phyloP scores from a whole-genome alignment of 805 yeast genomes.

The Brettanomyces custersianus region DNA sequence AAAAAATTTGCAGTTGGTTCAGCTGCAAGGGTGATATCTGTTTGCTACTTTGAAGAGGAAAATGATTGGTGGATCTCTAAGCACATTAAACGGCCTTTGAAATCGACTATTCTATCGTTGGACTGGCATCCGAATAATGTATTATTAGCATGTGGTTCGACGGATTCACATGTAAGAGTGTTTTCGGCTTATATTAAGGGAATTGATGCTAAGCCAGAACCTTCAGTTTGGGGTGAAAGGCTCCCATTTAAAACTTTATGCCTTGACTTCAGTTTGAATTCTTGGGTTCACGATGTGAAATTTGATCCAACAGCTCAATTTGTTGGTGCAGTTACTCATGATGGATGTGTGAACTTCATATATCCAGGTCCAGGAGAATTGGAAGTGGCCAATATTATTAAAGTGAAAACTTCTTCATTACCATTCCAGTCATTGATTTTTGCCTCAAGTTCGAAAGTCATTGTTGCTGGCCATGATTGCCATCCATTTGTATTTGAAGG shows the following conservation, averaged over 20 bases:
- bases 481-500: conserved; percentile 84
- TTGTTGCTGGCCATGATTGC: conserved; percentile 90
- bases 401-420: conserved; percentile 56
- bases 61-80: conserved; percentile 99
- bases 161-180: conserved; percentile 88
- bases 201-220: conserved; percentile 71
- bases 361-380: conserved; percentile 58
- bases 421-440: conserved; percentile 77
- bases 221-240: conserved; percentile 88
- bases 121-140: conserved; percentile 95
- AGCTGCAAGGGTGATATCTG: conserved; percentile 87
- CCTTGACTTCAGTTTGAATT: conserved; percentile 69
- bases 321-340: conserved; percentile 79
- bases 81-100: conserved; percentile 91
- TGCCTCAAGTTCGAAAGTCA: conserved; percentile 53
- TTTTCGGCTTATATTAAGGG: conserved; percentile 86
- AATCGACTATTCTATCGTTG: conserved; percentile 72
- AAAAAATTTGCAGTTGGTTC: conserved; percentile 94
- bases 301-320: conserved; percentile 76
- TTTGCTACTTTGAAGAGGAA: conserved; percentile 91
- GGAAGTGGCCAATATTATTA: conserved; percentile 43
- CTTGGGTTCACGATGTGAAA: conserved; percentile 88
- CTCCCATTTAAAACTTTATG: conserved; percentile 89
- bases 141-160: conserved; percentile 80
- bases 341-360: conserved; percentile 71